Percentiles rank a stretch among this genome's conserved stretches.
Conservation (phyloP, 352 stramenopile species). For the Pythium folliculosum region DNA sequence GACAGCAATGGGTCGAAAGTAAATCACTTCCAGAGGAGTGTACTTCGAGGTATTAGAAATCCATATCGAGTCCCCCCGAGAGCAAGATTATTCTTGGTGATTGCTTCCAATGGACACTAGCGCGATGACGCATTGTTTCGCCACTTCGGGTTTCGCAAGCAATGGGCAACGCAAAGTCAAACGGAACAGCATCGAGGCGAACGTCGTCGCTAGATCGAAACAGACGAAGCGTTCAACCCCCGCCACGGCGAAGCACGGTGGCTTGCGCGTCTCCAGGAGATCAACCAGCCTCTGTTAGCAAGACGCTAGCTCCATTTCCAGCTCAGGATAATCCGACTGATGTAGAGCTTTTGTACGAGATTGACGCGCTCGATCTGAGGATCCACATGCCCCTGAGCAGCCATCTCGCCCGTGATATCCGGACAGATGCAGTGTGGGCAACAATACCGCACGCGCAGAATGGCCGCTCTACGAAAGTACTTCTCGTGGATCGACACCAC, state of each 20-base stretch:
- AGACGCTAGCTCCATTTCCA: background rate
- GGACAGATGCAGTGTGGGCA: slow-evolving; percentile 24
- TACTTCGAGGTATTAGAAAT: background rate
- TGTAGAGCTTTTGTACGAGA: slow-evolving; percentile 19
- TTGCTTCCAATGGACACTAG: background rate
- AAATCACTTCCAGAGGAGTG: background rate
- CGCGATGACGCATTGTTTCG: background rate
- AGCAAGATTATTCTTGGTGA: background rate
- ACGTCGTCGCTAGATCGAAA: background rate
- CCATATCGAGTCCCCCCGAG: background rate
- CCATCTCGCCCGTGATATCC: background rate
- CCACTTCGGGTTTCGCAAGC: background rate
- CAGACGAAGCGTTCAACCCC: background rate
- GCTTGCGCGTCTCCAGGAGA: background rate
- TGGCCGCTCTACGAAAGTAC: slow-evolving; percentile 12
- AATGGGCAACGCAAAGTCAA: slow-evolving; percentile 15
- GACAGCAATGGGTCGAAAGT: slow-evolving; percentile 69
- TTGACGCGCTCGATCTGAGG: slow-evolving; percentile 21
- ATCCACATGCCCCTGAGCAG: slow-evolving; percentile 6
- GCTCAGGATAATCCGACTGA: background rate
- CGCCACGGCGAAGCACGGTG: background rate
- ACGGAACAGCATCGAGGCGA: background rate
- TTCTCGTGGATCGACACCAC: slow-evolving; percentile 24
- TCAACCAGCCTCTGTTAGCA: background rate
- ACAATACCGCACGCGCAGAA: slow-evolving; percentile 23